Conservation (phyloP, 2,329 filamentous ascomycete genomes). For the Pseudonectria buxi region DNA sequence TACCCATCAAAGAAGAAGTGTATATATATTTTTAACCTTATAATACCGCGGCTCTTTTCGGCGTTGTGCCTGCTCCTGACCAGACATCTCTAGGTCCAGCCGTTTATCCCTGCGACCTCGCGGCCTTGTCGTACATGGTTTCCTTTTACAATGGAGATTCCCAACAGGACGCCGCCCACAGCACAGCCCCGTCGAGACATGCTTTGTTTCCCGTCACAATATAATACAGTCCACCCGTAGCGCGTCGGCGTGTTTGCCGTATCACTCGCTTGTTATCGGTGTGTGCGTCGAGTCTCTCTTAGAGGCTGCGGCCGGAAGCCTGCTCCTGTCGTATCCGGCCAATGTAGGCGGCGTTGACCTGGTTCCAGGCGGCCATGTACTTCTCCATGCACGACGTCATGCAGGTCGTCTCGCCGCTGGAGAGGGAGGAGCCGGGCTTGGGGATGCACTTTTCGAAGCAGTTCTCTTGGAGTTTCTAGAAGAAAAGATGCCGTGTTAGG, state of each 20-base stretch:
- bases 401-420: constrained; percentile 62
- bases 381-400: constrained; percentile 76
- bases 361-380: constrained; percentile 76
- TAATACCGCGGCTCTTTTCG: constrained; percentile 12
- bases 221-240: constrained; percentile 16
- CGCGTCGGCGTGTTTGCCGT: no score
- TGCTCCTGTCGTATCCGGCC: constrained; percentile 54
- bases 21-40: constrained; percentile 12
- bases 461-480: constrained; percentile 70
- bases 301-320: constrained; percentile 16
- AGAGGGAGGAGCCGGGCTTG: constrained; percentile 60
- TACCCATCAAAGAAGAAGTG: constrained; percentile 18
- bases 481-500: constrained; percentile 5
- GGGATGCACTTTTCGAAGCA: constrained; percentile 75
- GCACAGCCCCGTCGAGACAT: not conserved
- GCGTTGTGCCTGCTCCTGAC: constrained; percentile 9
- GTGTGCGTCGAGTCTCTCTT: constrained; percentile 1
- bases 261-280: constrained; percentile 3
- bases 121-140: constrained; percentile 6
- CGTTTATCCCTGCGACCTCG: constrained; percentile 10
- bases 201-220: constrained; percentile 15
- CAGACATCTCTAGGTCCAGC: constrained; percentile 12
- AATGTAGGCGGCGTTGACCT: constrained; percentile 63
- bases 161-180: not conserved
- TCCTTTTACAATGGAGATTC: not conserved